Evolutionary conservation across 2,329 filamentous ascomycete species (phyloP).

Genomic region (Fusarium drepaniforme): DNA sequence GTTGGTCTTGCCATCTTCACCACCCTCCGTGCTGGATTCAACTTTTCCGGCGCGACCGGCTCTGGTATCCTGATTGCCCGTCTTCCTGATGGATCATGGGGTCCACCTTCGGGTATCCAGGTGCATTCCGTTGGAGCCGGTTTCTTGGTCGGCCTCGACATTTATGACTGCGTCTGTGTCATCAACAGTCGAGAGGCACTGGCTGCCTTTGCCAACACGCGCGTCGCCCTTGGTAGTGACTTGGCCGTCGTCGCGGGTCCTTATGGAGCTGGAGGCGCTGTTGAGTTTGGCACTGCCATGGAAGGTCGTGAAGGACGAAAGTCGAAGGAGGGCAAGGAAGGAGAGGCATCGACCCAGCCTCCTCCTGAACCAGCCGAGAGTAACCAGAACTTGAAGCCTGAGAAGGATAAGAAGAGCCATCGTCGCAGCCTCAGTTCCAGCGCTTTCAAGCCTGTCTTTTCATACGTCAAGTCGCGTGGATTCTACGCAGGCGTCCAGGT

Average conservation of each 20-base stretch:
- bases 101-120: constrained; percentile 84
- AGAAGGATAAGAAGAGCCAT: constrained; percentile 43
- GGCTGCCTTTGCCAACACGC: constrained; percentile 79
- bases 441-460: constrained; percentile 59
- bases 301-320: constrained; percentile 44
- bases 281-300: constrained; percentile 67
- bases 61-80: constrained; percentile 74
- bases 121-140: constrained; percentile 84
- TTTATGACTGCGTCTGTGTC: constrained; percentile 90
- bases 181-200: constrained; percentile 84
- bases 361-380: constrained; percentile 22
- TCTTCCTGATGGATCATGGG: constrained; percentile 77
- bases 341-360: constrained; percentile 15
- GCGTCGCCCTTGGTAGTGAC: constrained; percentile 83
- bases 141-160: constrained; percentile 85
- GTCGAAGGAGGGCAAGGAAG: constrained; percentile 59
- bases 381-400: constrained; percentile 44
- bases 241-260: constrained; percentile 79
- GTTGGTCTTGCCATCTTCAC: constrained; percentile 80
- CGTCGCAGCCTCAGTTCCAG: constrained; percentile 48
- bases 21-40: constrained; percentile 75
- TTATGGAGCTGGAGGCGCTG: constrained; percentile 77
- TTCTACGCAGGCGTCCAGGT: constrained; percentile 90
- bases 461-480: constrained; percentile 88
- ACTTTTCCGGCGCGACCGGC: constrained; percentile 74